These are phyloP conservation scores for Guadua angustifolia DNA, from an alignment of 176 grass and related monocot genomes.

Conservation along the genomic window DNA sequence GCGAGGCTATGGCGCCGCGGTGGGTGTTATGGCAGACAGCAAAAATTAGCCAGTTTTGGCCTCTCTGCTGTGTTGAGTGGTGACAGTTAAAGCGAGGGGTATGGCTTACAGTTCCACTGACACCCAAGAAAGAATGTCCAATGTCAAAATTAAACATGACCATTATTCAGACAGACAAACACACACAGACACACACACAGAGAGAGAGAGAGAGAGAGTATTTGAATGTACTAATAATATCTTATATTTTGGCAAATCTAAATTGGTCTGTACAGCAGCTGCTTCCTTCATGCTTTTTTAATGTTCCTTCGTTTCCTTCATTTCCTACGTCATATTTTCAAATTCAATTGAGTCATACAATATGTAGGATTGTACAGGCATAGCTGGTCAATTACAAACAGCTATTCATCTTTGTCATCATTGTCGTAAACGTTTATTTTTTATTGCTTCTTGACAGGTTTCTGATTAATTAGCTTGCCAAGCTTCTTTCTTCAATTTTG, in stretches of 20 bases:
- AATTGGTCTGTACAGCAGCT: background rate
- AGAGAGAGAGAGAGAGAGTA: too few species aligned
- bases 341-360: background rate
- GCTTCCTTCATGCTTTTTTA: background rate
- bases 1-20: conserved; percentile 15
- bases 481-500: background rate
- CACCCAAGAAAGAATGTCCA: background rate
- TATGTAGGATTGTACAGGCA: background rate
- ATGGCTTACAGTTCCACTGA: conserved; percentile 16
- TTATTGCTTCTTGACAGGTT: background rate
- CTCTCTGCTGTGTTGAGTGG: conserved; percentile 38
- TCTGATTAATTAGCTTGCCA: background rate
- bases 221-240: too few species aligned
- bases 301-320: background rate
- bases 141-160: background rate
- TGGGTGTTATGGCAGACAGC: conserved; percentile 31
- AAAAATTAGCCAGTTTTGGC: conserved; percentile 21
- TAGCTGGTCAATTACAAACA: background rate
- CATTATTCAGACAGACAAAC: too few species aligned
- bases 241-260: too few species aligned
- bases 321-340: background rate
- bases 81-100: conserved; percentile 43
- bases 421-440: background rate
- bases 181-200: too few species aligned
- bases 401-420: background rate